Percentiles rank a stretch among this genome's conserved stretches.
These are phyloP conservation scores for Wallacemonas rigidus DNA, from an alignment of 208 protist genomes.

Conservation along the genomic window DNA sequence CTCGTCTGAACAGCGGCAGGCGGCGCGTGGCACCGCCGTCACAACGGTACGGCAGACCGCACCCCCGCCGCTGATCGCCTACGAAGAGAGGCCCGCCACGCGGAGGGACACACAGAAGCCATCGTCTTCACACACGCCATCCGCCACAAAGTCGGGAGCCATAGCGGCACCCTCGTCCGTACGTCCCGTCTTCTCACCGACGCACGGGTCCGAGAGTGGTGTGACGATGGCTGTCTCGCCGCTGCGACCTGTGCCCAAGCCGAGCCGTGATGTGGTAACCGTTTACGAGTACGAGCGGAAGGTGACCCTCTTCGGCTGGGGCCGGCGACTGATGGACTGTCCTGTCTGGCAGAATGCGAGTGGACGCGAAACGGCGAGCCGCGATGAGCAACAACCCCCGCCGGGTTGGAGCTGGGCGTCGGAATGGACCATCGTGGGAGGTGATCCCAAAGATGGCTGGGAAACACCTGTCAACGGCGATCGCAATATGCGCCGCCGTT, in stretches of 20 bases:
- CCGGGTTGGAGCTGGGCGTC: slow-evolving; percentile 60
- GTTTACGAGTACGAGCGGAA: slow-evolving; percentile 75
- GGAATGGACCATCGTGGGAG: slow-evolving; percentile 35
- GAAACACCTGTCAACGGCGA: slow-evolving; percentile 27
- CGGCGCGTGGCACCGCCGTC: neutral
- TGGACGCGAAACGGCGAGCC: slow-evolving; percentile 44
- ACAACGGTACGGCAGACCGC: neutral
- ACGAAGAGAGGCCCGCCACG: neutral
- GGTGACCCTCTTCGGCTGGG: slow-evolving; percentile 56
- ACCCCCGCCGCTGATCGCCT: neutral
- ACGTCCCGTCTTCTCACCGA: neutral
- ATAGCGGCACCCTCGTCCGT: too few relatives aligned
- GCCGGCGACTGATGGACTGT: slow-evolving; percentile 44
- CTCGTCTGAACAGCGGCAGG: slow-evolving; percentile 4
- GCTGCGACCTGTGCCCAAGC: neutral
- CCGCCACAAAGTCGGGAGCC: too few relatives aligned
- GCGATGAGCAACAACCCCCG: slow-evolving; percentile 41
- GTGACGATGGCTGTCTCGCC: slow-evolving; percentile 2
- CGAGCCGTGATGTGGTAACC: slow-evolving; percentile 18
- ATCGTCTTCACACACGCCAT: neutral
- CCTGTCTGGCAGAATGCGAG: slow-evolving; percentile 61
- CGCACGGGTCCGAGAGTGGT: neutral
- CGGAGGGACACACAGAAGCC: neutral
- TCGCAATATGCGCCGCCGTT: slow-evolving; percentile 57
- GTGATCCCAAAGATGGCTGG: slow-evolving; percentile 33